Conservation (phyloP, 2,329 filamentous ascomycete species). For the Diaporthe humulicola region DNA sequence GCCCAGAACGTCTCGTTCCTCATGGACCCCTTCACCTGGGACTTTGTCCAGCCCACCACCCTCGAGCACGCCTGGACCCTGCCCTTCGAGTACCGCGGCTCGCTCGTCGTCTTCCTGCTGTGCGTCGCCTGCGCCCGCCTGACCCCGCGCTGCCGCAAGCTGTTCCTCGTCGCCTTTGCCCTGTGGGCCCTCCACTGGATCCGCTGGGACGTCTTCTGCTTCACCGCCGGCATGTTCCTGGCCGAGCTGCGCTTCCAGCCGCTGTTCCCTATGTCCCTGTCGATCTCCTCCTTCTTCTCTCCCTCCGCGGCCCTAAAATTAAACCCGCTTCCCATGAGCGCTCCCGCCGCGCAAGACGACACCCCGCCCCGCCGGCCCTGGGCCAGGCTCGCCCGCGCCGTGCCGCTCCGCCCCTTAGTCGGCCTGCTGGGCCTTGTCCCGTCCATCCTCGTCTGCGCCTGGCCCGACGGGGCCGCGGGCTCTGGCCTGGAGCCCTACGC, state of each 20-base stretch:
- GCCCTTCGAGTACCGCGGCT: slow-evolving; percentile 48
- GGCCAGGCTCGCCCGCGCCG: slow-evolving; percentile 41
- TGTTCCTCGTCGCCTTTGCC: slow-evolving; percentile 40
- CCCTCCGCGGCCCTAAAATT: slow-evolving; percentile 33
- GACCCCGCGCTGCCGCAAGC: slow-evolving; percentile 40
- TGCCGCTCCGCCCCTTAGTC: slow-evolving; percentile 44
- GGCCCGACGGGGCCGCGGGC: neutral
- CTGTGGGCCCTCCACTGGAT: slow-evolving; percentile 42
- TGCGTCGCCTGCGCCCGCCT: slow-evolving; percentile 43
- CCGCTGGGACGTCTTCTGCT: slow-evolving; percentile 49
- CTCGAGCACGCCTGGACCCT: slow-evolving; percentile 50
- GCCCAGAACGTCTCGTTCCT: neutral
- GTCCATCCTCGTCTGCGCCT: neutral
- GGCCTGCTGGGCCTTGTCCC: slow-evolving; percentile 48
- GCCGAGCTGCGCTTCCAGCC: slow-evolving; percentile 45
- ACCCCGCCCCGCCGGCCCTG: neutral
- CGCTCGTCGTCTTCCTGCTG: slow-evolving; percentile 47
- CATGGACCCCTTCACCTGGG: slow-evolving; percentile 25
- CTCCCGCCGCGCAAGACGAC: neutral
- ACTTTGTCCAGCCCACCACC: neutral
- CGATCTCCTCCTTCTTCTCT: neutral
- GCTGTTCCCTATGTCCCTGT: neutral
- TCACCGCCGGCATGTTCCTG: slow-evolving; percentile 48
- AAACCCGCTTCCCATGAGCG: slow-evolving; percentile 35
- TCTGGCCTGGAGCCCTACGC: neutral